phyloP scores from a whole-genome alignment of 495 filamentous ascomycete species.

The Aspergillus affinis region DNA sequence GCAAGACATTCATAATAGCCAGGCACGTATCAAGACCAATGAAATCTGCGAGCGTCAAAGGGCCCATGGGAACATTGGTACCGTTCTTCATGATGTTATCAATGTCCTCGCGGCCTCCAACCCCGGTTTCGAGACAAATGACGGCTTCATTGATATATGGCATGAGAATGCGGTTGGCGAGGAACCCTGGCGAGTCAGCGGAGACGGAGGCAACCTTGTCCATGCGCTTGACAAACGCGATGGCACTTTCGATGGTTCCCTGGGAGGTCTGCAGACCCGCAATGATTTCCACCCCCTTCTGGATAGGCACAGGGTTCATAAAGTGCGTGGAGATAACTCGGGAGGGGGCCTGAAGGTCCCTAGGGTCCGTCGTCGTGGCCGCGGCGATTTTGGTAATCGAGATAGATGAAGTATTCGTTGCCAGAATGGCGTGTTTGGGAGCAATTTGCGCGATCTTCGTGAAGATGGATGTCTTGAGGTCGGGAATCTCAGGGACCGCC shows the following conservation, averaged over 20 bases:
- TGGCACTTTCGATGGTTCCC: conserved; percentile 76
- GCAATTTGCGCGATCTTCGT: conserved; percentile 77
- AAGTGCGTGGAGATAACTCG: conserved; percentile 96
- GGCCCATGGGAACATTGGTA: conserved; percentile 98
- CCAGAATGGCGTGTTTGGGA: conserved; percentile 84
- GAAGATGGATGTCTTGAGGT: conserved; percentile 88
- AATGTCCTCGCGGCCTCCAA: conserved; percentile 85
- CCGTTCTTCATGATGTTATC: conserved; percentile 99
- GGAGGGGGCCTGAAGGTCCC: conserved; percentile 74
- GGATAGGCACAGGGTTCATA: conserved; percentile 98
- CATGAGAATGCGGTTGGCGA: conserved; percentile 97
- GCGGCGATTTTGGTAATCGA: conserved; percentile 95
- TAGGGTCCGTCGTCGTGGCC: conserved; percentile 73
- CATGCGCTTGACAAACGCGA: conserved; percentile 86
- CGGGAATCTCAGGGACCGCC: conserved; percentile 89
- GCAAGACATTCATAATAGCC: conserved; percentile 94
- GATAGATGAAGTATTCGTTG: conserved; percentile 97
- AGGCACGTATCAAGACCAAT: conserved; percentile 97
- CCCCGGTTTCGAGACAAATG: conserved; percentile 91
- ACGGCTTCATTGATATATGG: conserved; percentile 99
- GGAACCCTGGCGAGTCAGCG: conserved; percentile 88
- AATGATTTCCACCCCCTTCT: conserved; percentile 98
- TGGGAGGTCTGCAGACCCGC: conserved; percentile 85
- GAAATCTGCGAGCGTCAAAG: conserved; percentile 90
- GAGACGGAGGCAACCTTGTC: conserved; percentile 87